Evolutionary conservation across 306 rosid species (phyloP).

Genomic region (Cucumis melo): DNA sequence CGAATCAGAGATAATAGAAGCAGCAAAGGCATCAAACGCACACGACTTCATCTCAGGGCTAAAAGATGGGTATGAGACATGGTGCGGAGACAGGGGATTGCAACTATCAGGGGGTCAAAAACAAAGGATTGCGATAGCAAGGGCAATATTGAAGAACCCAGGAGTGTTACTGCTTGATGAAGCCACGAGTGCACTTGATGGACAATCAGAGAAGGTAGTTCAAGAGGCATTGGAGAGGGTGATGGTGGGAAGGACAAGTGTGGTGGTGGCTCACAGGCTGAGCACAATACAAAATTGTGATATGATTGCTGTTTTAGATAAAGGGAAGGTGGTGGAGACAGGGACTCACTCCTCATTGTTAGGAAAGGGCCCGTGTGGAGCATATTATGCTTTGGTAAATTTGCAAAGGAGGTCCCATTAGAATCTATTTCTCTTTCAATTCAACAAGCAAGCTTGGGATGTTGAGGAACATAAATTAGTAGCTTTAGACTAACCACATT

Average conservation of each 20-base stretch:
- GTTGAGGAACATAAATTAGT: background rate
- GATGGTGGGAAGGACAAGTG: conserved; percentile 88
- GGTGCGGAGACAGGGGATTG: conserved; percentile 73
- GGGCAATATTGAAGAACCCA: conserved; percentile 72
- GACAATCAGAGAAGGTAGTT: conserved; percentile 65
- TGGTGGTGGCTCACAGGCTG: conserved; percentile 87
- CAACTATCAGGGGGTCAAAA: conserved; percentile 90
- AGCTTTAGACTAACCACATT: background rate
- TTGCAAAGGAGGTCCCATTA: conserved; percentile 24
- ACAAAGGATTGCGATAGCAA: conserved; percentile 74
- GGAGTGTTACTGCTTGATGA: conserved; percentile 55
- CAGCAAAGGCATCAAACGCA: conserved; percentile 72
- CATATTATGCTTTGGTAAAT: conserved; percentile 48
- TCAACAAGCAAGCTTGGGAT: background rate
- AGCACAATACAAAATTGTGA: conserved; percentile 71
- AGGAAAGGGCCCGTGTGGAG: conserved; percentile 46
- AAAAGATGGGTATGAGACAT: conserved; percentile 59
- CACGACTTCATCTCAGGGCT: conserved; percentile 63
- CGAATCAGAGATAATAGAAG: conserved; percentile 53
- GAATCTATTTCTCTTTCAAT: background rate
- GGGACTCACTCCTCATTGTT: conserved; percentile 57
- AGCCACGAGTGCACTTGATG: conserved; percentile 82
- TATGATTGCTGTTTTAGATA: conserved; percentile 57
- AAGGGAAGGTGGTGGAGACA: conserved; percentile 62
- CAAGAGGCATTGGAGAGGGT: conserved; percentile 69